Conservation (phyloP, 2,329 filamentous ascomycete species). For the Xenosphaeropsis pyriputrescens region DNA sequence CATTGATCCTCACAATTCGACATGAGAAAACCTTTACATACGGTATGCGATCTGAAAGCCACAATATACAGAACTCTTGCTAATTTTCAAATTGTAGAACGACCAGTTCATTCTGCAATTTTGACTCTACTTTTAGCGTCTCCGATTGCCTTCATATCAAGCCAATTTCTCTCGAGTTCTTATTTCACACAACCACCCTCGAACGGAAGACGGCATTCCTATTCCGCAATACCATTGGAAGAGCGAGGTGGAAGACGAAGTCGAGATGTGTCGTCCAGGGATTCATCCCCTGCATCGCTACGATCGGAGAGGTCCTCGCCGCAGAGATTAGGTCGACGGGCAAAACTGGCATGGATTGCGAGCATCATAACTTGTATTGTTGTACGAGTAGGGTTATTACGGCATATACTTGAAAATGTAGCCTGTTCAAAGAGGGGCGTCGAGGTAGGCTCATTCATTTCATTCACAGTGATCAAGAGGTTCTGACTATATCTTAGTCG, state of each 20-base stretch:
- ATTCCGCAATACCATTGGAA: conserved; percentile 1
- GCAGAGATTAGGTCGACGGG: no score
- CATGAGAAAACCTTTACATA: no score
- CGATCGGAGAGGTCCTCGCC: not conserved
- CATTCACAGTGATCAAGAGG: no score
- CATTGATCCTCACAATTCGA: no score
- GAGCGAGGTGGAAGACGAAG: conserved; percentile 1
- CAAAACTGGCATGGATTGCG: no score
- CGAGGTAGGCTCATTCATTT: conserved; percentile 1
- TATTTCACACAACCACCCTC: not conserved
- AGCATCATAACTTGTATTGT: not conserved
- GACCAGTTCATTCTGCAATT: not conserved
- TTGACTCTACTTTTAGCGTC: not conserved
- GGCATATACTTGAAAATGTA: not conserved
- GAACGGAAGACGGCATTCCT: not conserved
- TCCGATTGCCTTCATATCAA: not conserved
- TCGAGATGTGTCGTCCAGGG: not conserved
- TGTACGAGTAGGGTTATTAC: conserved; percentile 1
- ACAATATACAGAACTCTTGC: no score
- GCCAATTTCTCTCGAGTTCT: not conserved
- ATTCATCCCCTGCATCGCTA: conserved; percentile 1
- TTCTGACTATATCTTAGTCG: not conserved
- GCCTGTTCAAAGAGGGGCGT: conserved; percentile 1
- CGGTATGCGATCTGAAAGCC: no score
- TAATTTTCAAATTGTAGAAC: not conserved